Evolutionary conservation across 805 yeast genomes (phyloP).

Genomic region (Starmerella roubikii): DNA sequence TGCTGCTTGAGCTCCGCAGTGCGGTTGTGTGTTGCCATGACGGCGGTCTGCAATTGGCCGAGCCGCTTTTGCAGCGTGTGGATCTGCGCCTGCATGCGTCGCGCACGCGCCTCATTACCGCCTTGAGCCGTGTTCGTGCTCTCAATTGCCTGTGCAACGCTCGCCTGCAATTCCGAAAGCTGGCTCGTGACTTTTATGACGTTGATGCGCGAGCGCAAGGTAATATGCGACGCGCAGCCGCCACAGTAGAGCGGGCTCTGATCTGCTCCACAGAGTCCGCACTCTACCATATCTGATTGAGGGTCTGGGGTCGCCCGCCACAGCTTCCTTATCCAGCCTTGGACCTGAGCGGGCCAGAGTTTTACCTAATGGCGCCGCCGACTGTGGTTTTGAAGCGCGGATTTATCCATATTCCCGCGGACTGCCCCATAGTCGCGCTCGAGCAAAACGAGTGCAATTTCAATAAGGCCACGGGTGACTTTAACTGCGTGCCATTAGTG

Average conservation of each 20-base stretch:
- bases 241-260: constrained; percentile 19
- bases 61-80: constrained; percentile 13
- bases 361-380: constrained; percentile 19
- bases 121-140: neutral
- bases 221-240: constrained; percentile 17
- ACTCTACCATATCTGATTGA: constrained; percentile 14
- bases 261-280: constrained; percentile 20
- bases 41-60: constrained; percentile 11
- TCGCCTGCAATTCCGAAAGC: constrained; percentile 11
- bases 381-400: constrained; percentile 8
- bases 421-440: constrained; percentile 11
- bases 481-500: constrained; percentile 8
- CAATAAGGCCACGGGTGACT: neutral
- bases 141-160: constrained; percentile 10
- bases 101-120: constrained; percentile 15
- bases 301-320: too few species aligned
- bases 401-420: constrained; percentile 5
- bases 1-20: constrained; percentile 13
- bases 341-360: too few species aligned
- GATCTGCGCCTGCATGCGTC: constrained; percentile 14
- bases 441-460: constrained; percentile 15
- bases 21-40: constrained; percentile 9
- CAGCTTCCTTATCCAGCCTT: too few species aligned
- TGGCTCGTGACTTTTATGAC: constrained; percentile 19
- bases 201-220: constrained; percentile 19